These are phyloP conservation scores for Citrus sp. DNA, from an alignment of 345 rosid species.

Conservation along the genomic window DNA sequence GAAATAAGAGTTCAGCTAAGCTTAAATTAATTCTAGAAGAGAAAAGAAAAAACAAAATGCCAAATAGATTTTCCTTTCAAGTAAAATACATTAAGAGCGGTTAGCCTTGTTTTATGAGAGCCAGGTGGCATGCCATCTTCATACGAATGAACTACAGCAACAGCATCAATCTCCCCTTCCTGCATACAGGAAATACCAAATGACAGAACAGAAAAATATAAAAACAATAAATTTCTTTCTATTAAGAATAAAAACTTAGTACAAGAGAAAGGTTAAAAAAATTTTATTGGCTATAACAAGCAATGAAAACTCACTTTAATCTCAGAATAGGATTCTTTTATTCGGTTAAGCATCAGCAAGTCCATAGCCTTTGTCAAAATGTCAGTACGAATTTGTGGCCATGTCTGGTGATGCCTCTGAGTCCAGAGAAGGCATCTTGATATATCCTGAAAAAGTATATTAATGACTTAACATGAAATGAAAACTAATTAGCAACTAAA, in stretches of 20 bases:
- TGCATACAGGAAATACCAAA: constrained; percentile 19
- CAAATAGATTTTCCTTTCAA: constrained; percentile 3
- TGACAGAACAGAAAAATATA: not conserved
- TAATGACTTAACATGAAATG: constrained; percentile 3
- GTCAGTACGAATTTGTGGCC: constrained; percentile 87
- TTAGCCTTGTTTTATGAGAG: constrained; percentile 80
- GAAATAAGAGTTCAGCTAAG: not conserved
- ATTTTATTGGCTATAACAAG: not conserved
- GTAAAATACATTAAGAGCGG: constrained; percentile 67
- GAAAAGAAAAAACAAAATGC: not conserved
- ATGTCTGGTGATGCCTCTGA: constrained; percentile 89
- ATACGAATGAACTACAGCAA: constrained; percentile 70
- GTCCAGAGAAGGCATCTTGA: constrained; percentile 97
- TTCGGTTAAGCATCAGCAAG: constrained; percentile 70
- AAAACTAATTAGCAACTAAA: not conserved
- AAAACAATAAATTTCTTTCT: not conserved
- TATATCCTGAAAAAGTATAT: constrained; percentile 58
- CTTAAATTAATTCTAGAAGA: constrained; percentile 4
- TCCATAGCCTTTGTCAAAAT: constrained; percentile 77
- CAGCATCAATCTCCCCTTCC: constrained; percentile 78
- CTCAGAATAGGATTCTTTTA: constrained; percentile 79
- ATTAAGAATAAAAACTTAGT: not conserved
- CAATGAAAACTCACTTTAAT: constrained; percentile 51
- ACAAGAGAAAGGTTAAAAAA: constrained; percentile 2
- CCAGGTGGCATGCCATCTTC: constrained; percentile 69